Evolutionary conservation across 192 early-diverging fungal species (phyloP), one percentile per base, ranked within the genome.

Genomic region (Linnemannia elongata): DNA sequence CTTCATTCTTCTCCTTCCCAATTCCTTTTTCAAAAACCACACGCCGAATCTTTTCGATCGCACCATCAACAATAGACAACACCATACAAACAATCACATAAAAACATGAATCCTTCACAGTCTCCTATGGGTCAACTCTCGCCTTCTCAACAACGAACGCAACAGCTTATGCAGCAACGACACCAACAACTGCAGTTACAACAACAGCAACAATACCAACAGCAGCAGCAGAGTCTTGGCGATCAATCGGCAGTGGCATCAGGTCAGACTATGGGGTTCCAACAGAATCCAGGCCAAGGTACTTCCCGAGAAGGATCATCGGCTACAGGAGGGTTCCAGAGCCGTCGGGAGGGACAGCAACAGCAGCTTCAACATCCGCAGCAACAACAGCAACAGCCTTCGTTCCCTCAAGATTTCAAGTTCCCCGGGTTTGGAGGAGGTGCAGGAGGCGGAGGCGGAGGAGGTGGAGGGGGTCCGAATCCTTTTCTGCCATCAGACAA

Each of bases 331-430:
- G 69, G 35, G 22, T 35, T 70, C 9, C 13, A 13, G 69, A 70
- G 54, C 18, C 74, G 54, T 15, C 74, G 41, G 41, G 45, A 73
- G 27, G 22, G 24, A 55, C 38, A 78, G 36, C 66, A 71, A 22
- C 70, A 63, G 24, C 71, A 81, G 36, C 71, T 22, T 36, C 72
- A 60, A 49, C 22, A 45, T 5, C 79, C 72, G 52, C 79, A 74
- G 47, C 78, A 79, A 17, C 78, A 79, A 44, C 78, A 79, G n/a
- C 78, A 79, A 60, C 77, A 69, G 44, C 33, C 77, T 39, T 69
- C 77, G 22, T 36, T 71, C 3, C 45, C 66, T 22, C 68, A 78
- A 36, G 49, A 69, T 12, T 71, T 71, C 47, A 39, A 42, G 33
- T 44, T 69, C 27, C 41, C 57, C 18, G 42, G 47, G 6, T 71